Evolutionary conservation across 768 basidiomycete genomes (phyloP).

Genomic region (Paxillus involutus): DNA sequence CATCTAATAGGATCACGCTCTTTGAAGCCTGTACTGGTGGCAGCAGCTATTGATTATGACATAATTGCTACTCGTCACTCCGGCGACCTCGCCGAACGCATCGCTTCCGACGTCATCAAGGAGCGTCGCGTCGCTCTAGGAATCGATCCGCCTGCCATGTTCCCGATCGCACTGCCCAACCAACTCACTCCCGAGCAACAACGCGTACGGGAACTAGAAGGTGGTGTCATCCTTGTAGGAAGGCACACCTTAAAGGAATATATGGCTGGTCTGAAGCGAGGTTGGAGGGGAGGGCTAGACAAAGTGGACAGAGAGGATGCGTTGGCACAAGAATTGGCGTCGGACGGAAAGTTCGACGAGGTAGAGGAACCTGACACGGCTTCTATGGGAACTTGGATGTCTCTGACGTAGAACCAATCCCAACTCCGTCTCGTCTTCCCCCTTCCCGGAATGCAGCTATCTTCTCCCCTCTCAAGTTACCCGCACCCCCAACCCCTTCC

Average conservation of each 20-base stretch:
- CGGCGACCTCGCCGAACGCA: slow-evolving; percentile 78
- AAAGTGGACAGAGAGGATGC: slow-evolving; percentile 70
- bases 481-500: slow-evolving; percentile 20
- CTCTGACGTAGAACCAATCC: slow-evolving; percentile 39
- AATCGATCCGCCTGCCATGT: slow-evolving; percentile 49
- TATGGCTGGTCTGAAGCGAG: slow-evolving; percentile 79
- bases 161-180: slow-evolving; percentile 49
- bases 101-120: slow-evolving; percentile 70
- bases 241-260: slow-evolving; percentile 94
- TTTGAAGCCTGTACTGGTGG: slow-evolving; percentile 84
- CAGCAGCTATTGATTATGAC: slow-evolving; percentile 92
- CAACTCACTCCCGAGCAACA: slow-evolving; percentile 52
- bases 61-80: slow-evolving; percentile 78
- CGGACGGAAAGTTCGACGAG: slow-evolving; percentile 81
- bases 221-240: slow-evolving; percentile 84
- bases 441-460: slow-evolving; percentile 32
- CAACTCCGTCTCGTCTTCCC: slow-evolving; percentile 39
- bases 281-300: slow-evolving; percentile 77
- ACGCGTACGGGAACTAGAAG: slow-evolving; percentile 64
- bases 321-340: slow-evolving; percentile 63
- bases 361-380: slow-evolving; percentile 35
- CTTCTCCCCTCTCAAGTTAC: slow-evolving; percentile 32
- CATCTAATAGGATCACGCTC: slow-evolving; percentile 1
- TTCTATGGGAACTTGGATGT: slow-evolving; percentile 24
- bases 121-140: slow-evolving; percentile 69